phyloP scores from a whole-genome alignment of 2,329 filamentous ascomycete genomes.

The Fusarium sp. region DNA sequence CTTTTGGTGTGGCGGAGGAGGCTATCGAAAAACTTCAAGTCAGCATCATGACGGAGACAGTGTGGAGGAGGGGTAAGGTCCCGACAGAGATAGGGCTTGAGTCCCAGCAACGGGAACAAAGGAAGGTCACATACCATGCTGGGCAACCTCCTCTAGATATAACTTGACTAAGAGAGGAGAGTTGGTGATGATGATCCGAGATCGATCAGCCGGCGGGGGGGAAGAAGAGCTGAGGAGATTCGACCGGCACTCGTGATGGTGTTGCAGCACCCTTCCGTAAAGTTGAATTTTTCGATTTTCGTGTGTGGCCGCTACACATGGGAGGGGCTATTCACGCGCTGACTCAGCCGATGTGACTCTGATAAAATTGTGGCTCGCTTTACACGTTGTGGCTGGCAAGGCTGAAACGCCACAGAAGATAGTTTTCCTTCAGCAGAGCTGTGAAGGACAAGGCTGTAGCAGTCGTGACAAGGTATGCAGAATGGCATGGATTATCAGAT shows the following conservation, averaged over 20 bases:
- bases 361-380: slow-evolving; percentile 25
- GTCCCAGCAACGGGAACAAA: slow-evolving; percentile 26
- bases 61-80: slow-evolving; percentile 47
- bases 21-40: slow-evolving; percentile 62
- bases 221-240: slow-evolving; percentile 51
- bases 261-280: slow-evolving; percentile 47
- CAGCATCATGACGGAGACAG: slow-evolving; percentile 43
- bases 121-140: slow-evolving; percentile 57
- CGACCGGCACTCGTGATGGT: slow-evolving; percentile 55
- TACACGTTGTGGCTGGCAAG: not conserved
- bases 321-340: slow-evolving; percentile 53
- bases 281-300: slow-evolving; percentile 59
- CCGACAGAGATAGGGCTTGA: slow-evolving; percentile 28
- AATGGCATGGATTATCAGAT: not conserved
- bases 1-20: slow-evolving; percentile 96
- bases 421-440: not conserved
- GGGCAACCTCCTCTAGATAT: slow-evolving; percentile 63
- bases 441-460: not conserved
- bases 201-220: slow-evolving; percentile 53
- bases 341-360: slow-evolving; percentile 44
- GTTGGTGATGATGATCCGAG: slow-evolving; percentile 50
- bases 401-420: slow-evolving; percentile 1
- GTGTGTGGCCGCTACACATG: slow-evolving; percentile 56
- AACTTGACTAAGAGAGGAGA: slow-evolving; percentile 53
- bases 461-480: not conserved